Conservation (phyloP, 2,329 filamentous ascomycete species). For the Fusarium metavorans region DNA sequence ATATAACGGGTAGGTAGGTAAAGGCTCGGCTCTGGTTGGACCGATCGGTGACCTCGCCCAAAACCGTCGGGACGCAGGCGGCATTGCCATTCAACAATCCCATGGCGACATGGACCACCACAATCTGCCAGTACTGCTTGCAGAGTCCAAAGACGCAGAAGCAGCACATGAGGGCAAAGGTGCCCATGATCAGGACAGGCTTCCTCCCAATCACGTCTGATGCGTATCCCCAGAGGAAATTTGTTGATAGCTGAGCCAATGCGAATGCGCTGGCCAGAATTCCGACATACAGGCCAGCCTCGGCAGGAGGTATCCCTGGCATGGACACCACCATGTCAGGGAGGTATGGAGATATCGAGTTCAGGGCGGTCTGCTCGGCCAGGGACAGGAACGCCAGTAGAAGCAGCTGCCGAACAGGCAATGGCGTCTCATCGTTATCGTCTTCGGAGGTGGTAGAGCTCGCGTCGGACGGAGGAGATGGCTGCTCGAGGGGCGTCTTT, state of each 20-base stretch:
- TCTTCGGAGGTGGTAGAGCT: slow-evolving; percentile 46
- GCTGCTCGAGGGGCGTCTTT: slow-evolving; percentile 69
- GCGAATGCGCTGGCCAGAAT: slow-evolving; percentile 92
- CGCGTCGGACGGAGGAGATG: slow-evolving; percentile 42
- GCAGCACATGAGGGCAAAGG: slow-evolving; percentile 82
- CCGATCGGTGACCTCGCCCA: slow-evolving; percentile 94
- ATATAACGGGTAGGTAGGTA: slow-evolving; percentile 95
- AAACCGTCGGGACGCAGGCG: slow-evolving; percentile 90
- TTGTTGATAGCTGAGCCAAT: slow-evolving; percentile 90
- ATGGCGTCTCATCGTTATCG: slow-evolving; percentile 72
- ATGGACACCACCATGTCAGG: slow-evolving; percentile 92
- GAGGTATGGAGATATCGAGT: slow-evolving; percentile 95
- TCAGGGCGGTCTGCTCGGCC: slow-evolving; percentile 94
- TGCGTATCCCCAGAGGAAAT: slow-evolving; percentile 72
- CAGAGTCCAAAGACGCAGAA: slow-evolving; percentile 92
- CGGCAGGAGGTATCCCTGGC: slow-evolving; percentile 76
- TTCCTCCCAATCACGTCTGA: slow-evolving; percentile 79
- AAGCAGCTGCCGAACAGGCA: slow-evolving; percentile 85
- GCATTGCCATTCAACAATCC: slow-evolving; percentile 95
- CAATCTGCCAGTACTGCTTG: slow-evolving; percentile 82
- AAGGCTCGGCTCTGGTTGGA: slow-evolving; percentile 96
- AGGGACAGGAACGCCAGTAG: slow-evolving; percentile 90
- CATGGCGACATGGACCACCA: slow-evolving; percentile 90
- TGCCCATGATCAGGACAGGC: slow-evolving; percentile 81
- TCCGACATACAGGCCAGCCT: slow-evolving; percentile 90